Conservation (phyloP, 192 early-diverging fungal genomes). For the Linnemannia elongata region DNA sequence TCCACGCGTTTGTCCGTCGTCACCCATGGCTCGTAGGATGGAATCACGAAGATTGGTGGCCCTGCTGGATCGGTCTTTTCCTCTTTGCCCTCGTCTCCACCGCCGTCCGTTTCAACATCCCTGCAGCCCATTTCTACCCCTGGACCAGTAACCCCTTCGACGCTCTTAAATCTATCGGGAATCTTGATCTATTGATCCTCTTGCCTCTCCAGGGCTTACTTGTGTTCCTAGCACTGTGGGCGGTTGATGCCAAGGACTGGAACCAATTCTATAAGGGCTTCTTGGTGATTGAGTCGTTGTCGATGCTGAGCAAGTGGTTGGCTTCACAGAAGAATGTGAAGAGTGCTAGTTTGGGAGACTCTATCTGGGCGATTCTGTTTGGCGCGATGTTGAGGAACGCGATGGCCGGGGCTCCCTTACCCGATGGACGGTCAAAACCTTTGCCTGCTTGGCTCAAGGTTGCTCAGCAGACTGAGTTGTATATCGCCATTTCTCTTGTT, state of each 20-base stretch:
- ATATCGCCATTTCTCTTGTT: conserved; percentile 67
- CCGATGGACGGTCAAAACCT: conserved; percentile 45
- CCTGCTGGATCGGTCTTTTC: conserved; percentile 68
- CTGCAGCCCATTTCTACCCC: conserved; percentile 56
- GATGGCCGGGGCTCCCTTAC: conserved; percentile 36
- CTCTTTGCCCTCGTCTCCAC: conserved; percentile 60
- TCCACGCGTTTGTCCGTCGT: conserved; percentile 7
- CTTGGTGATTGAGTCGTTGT: conserved; percentile 57
- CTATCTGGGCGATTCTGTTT: conserved; percentile 70
- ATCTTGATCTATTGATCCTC: conserved; percentile 59
- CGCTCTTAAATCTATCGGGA: conserved; percentile 48
- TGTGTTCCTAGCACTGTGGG: conserved; percentile 59
- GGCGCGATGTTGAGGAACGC: conserved; percentile 61
- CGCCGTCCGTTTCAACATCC: conserved; percentile 58
- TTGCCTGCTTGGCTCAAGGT: conserved; percentile 65
- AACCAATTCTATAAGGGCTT: conserved; percentile 59
- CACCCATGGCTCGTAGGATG: conserved; percentile 63
- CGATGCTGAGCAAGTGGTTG: conserved; percentile 64
- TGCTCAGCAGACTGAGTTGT: conserved; percentile 68
- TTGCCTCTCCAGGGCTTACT: conserved; percentile 61
- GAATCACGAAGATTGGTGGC: conserved; percentile 71
- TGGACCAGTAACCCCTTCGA: conserved; percentile 64
- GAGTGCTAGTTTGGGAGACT: conserved; percentile 62
- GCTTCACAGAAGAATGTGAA: conserved; percentile 61
- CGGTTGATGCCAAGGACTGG: conserved; percentile 48